phyloP scores from a whole-genome alignment of 2,329 filamentous ascomycete species.

The Cucurbitaria berberidis region DNA sequence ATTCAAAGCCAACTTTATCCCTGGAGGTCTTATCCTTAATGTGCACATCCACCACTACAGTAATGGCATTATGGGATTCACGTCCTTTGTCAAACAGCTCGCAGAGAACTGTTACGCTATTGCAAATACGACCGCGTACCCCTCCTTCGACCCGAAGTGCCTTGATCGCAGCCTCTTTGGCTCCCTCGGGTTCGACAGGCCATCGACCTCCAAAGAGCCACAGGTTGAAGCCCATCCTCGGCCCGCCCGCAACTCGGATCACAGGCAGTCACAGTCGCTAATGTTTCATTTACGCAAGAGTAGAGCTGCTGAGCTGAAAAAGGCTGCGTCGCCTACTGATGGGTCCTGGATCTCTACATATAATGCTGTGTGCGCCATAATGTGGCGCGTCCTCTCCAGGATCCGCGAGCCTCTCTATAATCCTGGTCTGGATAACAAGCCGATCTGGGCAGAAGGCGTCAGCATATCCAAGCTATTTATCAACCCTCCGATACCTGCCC shows the following conservation, averaged over 20 bases:
- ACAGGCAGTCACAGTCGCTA: not conserved
- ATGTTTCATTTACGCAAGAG: slow-evolving; percentile 6
- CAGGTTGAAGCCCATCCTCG: not conserved
- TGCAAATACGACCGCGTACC: not conserved
- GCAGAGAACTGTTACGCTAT: slow-evolving; percentile 4
- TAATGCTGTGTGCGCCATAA: slow-evolving; percentile 3
- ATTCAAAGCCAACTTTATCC: slow-evolving; percentile 1
- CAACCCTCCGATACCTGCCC: not conserved
- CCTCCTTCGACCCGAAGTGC: not conserved
- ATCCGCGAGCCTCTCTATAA: not conserved
- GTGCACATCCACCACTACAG: not conserved
- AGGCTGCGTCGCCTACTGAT: not conserved
- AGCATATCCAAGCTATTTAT: not conserved
- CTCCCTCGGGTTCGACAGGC: not conserved
- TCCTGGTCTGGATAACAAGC: not conserved
- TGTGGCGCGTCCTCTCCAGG: slow-evolving; percentile 3
- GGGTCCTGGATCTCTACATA: slow-evolving; percentile 5
- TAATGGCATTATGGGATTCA: not conserved
- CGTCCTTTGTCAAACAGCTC: not conserved
- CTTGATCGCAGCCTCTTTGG: slow-evolving; percentile 1
- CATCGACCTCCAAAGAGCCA: not conserved
- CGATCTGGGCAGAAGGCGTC: slow-evolving; percentile 1
- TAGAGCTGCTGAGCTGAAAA: slow-evolving; percentile 1
- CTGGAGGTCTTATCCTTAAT: slow-evolving; percentile 1
- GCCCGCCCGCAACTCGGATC: not conserved